These are phyloP conservation scores for Parasitella parasitica DNA, from an alignment of 371 early-diverging fungal genomes.

Conservation along the genomic window DNA sequence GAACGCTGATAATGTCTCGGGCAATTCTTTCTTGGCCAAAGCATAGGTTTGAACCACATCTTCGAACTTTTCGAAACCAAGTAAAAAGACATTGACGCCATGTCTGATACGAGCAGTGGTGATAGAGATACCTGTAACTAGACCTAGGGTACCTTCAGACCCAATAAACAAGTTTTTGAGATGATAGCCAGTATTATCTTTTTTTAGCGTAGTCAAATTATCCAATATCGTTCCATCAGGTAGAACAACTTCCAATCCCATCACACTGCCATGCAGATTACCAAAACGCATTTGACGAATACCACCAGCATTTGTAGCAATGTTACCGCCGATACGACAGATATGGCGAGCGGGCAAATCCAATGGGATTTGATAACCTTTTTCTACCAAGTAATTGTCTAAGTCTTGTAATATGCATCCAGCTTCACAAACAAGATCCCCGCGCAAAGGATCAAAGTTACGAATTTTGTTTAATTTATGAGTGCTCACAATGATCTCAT, in stretches of 20 bases:
- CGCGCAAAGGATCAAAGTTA: slow-evolving; percentile 77
- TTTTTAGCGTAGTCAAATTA: slow-evolving; percentile 78
- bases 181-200: slow-evolving; percentile 88
- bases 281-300: slow-evolving; percentile 90
- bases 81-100: slow-evolving; percentile 66
- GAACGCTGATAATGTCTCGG: slow-evolving; percentile 89
- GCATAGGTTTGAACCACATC: slow-evolving; percentile 69
- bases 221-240: slow-evolving; percentile 91
- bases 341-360: slow-evolving; percentile 87
- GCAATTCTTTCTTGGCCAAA: slow-evolving; percentile 66
- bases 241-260: slow-evolving; percentile 83
- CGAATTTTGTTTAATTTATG: slow-evolving; percentile 74
- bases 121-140: slow-evolving; percentile 89
- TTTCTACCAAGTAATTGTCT: slow-evolving; percentile 71
- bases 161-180: slow-evolving; percentile 95
- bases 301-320: slow-evolving; percentile 95
- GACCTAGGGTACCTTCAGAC: slow-evolving; percentile 89
- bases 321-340: slow-evolving; percentile 93
- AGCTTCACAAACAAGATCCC: slow-evolving; percentile 80
- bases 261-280: slow-evolving; percentile 85
- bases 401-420: slow-evolving; percentile 86
- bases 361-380: slow-evolving; percentile 78
- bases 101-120: slow-evolving; percentile 49
- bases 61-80: slow-evolving; percentile 67
- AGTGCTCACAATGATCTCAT: slow-evolving; percentile 84